Evolutionary conservation across 768 basidiomycete species (phyloP).

Genomic region (Hygrophorus russula): DNA sequence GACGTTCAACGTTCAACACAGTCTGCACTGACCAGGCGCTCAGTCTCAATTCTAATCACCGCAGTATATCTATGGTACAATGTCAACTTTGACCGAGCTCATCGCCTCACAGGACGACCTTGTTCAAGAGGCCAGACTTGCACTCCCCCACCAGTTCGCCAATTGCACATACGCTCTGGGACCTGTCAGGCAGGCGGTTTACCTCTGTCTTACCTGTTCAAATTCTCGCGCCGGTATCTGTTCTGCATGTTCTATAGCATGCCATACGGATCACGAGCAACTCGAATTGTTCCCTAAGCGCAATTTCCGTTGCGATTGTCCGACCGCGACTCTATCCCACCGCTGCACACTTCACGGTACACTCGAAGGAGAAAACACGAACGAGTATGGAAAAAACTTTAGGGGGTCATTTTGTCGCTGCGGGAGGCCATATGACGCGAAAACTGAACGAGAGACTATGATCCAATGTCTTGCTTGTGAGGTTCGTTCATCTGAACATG

Average conservation of each 20-base stretch:
- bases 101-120: conserved; percentile 37
- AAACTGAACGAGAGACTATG: conserved; percentile 74
- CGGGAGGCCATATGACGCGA: conserved; percentile 56
- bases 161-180: conserved; percentile 56
- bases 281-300: conserved; percentile 82
- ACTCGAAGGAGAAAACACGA: conserved; percentile 47
- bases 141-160: conserved; percentile 54
- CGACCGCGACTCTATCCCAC: conserved; percentile 50
- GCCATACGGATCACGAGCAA: conserved; percentile 81
- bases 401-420: conserved; percentile 65
- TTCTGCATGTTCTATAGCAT: conserved; percentile 76
- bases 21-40: too few relatives aligned
- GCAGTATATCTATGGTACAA: too few relatives aligned
- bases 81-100: conserved; percentile 19
- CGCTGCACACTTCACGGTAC: conserved; percentile 51
- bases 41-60: too few relatives aligned
- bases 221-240: conserved; percentile 25
- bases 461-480: conserved; percentile 82
- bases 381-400: conserved; percentile 71
- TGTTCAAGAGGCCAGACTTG: conserved; percentile 39
- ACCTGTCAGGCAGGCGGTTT: conserved; percentile 62
- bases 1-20: too few relatives aligned
- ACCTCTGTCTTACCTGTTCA: conserved; percentile 69
- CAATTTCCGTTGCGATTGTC: conserved; percentile 77
- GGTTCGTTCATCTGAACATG: conserved; percentile 30